These are phyloP conservation scores for Phytophthora crassamura DNA, from an alignment of 352 stramenopile genomes.

Conservation along the genomic window DNA sequence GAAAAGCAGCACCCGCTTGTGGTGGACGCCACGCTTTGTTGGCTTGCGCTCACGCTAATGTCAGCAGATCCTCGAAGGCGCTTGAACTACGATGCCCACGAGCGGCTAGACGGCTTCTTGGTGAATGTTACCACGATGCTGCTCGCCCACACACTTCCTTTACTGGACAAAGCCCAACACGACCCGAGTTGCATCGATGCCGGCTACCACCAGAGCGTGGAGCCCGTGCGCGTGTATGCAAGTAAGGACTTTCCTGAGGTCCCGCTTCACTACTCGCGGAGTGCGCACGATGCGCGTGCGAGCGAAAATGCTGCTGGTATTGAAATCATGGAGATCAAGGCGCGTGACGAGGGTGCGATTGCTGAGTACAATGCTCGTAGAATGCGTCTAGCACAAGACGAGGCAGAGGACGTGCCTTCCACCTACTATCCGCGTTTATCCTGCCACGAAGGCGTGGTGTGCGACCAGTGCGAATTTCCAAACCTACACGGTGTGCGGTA, in stretches of 20 bases:
- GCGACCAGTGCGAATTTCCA: conserved; percentile 66
- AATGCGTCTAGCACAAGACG: conserved; percentile 7
- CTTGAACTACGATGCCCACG: conserved; percentile 54
- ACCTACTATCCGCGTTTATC: conserved; percentile 60
- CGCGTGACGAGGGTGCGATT: conserved; percentile 34
- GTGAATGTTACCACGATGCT: conserved; percentile 69
- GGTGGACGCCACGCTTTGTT: conserved; percentile 65
- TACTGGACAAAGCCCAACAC: conserved; percentile 40
- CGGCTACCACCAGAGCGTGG: conserved; percentile 57
- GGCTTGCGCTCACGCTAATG: conserved; percentile 55
- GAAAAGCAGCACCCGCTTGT: conserved; percentile 55
- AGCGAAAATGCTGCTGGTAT: conserved; percentile 13
- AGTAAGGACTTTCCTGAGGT: conserved; percentile 46
- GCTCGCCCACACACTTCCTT: conserved; percentile 45
- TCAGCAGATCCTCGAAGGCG: conserved; percentile 54
- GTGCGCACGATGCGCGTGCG: conserved; percentile 17
- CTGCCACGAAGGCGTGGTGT: conserved; percentile 72
- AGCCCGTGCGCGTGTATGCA: conserved; percentile 59
- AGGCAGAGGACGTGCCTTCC: neutral
- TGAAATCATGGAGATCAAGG: conserved; percentile 33
- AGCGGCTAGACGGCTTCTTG: conserved; percentile 71
- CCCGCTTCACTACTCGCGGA: conserved; percentile 33
- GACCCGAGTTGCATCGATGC: conserved; percentile 43
- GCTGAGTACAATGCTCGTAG: conserved; percentile 26
- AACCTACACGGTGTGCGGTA: conserved; percentile 68